Evolutionary conservation across 208 protist species (phyloP), one percentile per base, ranked within the genome.

Genomic region (Phytomonas sp.): DNA sequence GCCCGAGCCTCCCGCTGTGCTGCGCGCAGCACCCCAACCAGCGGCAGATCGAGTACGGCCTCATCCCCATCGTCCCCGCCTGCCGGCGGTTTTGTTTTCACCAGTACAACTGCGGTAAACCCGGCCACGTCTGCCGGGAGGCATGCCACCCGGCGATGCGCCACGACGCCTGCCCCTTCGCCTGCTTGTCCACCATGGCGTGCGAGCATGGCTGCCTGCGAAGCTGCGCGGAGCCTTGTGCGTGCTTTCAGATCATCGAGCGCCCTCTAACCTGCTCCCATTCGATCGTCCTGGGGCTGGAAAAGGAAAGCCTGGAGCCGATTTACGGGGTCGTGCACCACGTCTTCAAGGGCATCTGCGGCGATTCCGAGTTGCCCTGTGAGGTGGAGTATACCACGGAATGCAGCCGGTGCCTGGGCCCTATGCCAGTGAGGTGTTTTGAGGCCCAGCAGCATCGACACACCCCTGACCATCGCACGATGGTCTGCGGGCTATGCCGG

Each of bases 161-260:
- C 30, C 84, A 93, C 67, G 23, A 40, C 40, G 56, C 56, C 30
- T 96, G 91, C 69, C 74, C 81, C 2, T 94, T 87, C 66, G 77
- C 76, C 37, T 96, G 91, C 63, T 67, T 76, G 30, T 70, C 63
- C 23, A 49, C 59, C 14, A 77, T 96, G 73, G 63, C 80, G 26
- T 96, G 91, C 63, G 88, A 87, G 0, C 91, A 96, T 77, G 71
- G 74, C 45, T 96, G 91, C 69, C 66, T 94, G 29, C 65, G 82
- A 56, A 62, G 65, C 49, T 96, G 91, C 66, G 67, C 72, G 0
- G 72, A 74, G 65, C 76, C 73, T 0, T 96, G 91, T 75, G 89
- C 93, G 76, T 96, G 91, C 74, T 89, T 87, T 59, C 81, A 94
- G 71, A 76, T 93, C 42, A 69, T 89, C 45, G 85, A 91, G 68